Conservation (phyloP, 2,329 filamentous ascomycete genomes). For the Aureobasidium melanogenum region DNA sequence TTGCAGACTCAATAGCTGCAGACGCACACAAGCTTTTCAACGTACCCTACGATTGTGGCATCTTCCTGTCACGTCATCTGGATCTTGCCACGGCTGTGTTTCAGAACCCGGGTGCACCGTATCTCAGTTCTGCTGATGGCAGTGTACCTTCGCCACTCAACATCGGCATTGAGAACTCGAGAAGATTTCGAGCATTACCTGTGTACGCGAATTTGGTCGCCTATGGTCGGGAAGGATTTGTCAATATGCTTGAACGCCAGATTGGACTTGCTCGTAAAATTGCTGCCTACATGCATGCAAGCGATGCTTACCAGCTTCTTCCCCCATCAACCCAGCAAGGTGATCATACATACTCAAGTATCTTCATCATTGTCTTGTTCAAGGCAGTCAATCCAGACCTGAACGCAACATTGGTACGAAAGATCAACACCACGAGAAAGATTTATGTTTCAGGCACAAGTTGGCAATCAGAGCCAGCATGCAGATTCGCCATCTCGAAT, state of each 20-base stretch:
- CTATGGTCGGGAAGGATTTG: conserved; percentile 63
- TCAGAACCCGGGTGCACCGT: conserved; percentile 76
- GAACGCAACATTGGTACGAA: conserved; percentile 58
- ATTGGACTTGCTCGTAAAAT: conserved; percentile 61
- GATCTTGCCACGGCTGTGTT: conserved; percentile 56
- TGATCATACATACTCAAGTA: conserved; percentile 35
- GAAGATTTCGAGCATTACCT: conserved; percentile 82
- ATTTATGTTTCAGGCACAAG: conserved; percentile 77
- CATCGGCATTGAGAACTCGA: conserved; percentile 82
- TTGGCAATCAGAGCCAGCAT: conserved; percentile 67
- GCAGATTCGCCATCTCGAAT: conserved; percentile 73
- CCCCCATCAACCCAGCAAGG: conserved; percentile 31
- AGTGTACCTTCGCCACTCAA: conserved; percentile 72
- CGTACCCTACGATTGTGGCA: conserved; percentile 86
- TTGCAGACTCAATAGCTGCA: conserved; percentile 79
- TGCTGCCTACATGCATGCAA: conserved; percentile 52
- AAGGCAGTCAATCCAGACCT: conserved; percentile 55
- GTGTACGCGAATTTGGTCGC: conserved; percentile 72
- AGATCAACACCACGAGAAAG: conserved; percentile 62
- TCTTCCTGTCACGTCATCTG: conserved; percentile 69
- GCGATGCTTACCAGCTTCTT: conserved; percentile 58
- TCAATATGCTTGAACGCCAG: conserved; percentile 62
- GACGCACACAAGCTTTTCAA: conserved; percentile 92
- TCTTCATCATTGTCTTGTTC: conserved; percentile 70
- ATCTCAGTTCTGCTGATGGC: conserved; percentile 47